Evolutionary conservation across 345 rosid species (phyloP).

Genomic region (Lumnitzera littorea): DNA sequence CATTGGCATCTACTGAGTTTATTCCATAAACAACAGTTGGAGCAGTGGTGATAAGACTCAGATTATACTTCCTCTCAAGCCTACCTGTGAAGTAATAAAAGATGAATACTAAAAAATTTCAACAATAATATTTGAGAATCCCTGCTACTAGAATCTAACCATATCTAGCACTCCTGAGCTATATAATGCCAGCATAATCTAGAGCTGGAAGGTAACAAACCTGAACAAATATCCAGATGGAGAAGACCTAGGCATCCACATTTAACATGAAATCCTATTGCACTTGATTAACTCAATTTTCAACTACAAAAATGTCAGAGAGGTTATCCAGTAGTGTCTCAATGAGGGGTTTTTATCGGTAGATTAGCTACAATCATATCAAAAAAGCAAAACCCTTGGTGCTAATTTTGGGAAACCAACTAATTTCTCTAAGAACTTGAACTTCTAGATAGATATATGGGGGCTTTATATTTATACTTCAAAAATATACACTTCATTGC

Average conservation of each 20-base stretch:
- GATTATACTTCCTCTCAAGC: slow-evolving; percentile 93
- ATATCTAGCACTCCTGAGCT: too few species aligned
- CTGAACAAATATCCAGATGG: slow-evolving; percentile 98
- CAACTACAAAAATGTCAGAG: slow-evolving; percentile 37
- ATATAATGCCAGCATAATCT: neutral
- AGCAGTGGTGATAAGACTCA: slow-evolving; percentile 95
- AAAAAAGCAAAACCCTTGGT: too few species aligned
- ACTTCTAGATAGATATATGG: too few species aligned
- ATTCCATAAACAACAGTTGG: slow-evolving; percentile 97
- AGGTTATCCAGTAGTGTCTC: too few species aligned
- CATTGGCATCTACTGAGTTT: slow-evolving; percentile 37
- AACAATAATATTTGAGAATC: neutral
- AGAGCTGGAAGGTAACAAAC: slow-evolving; percentile 23
- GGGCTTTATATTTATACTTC: too few species aligned
- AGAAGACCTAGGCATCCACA: slow-evolving; percentile 98
- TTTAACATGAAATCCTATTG: slow-evolving; percentile 88
- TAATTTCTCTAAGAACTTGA: too few species aligned
- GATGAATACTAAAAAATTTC: neutral
- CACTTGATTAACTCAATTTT: slow-evolving; percentile 92
- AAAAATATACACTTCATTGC: too few species aligned
- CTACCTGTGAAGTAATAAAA: slow-evolving; percentile 55
- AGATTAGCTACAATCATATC: neutral
- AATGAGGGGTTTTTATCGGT: too few species aligned
- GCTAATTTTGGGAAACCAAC: too few species aligned
- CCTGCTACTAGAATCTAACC: neutral